Percentiles rank a stretch among this genome's conserved stretches.
phyloP scores from a whole-genome alignment of 2,329 filamentous ascomycete genomes.

The Phaeosphaeria sp. region DNA sequence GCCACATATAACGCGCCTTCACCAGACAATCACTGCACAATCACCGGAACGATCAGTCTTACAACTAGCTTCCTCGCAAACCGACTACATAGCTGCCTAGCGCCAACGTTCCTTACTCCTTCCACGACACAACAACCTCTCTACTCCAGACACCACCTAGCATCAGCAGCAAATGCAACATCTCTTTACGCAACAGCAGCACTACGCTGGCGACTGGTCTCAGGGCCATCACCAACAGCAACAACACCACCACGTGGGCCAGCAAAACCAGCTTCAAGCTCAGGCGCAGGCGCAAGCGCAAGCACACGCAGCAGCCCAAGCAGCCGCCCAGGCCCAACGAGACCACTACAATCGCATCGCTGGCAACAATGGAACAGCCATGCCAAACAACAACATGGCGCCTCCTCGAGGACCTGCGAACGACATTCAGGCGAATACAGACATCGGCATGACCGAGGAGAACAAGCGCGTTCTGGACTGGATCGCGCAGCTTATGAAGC shows the following conservation, averaged over 20 bases:
- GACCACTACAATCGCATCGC: slow-evolving; percentile 77
- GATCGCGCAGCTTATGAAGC: slow-evolving; percentile 89
- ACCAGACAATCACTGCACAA: not conserved
- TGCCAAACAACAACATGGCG: slow-evolving; percentile 44
- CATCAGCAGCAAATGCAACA: slow-evolving; percentile 58
- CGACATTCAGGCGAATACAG: slow-evolving; percentile 45
- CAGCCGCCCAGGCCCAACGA: slow-evolving; percentile 56
- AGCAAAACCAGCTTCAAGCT: slow-evolving; percentile 48
- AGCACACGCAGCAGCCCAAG: slow-evolving; percentile 57
- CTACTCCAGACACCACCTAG: slow-evolving; percentile 15
- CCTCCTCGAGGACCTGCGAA: slow-evolving; percentile 47
- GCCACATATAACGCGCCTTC: slow-evolving; percentile 19
- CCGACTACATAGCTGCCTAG: slow-evolving; percentile 11
- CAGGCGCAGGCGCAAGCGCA: slow-evolving; percentile 55
- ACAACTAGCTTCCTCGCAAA: slow-evolving; percentile 15
- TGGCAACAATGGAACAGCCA: slow-evolving; percentile 64
- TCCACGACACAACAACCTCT: slow-evolving; percentile 9
- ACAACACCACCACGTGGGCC: slow-evolving; percentile 48
- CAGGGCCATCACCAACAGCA: slow-evolving; percentile 55
- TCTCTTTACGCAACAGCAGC: slow-evolving; percentile 69
- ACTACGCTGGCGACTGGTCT: slow-evolving; percentile 61
- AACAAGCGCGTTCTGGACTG: slow-evolving; percentile 91
- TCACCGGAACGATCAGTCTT: slow-evolving; percentile 13
- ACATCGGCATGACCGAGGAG: slow-evolving; percentile 75
- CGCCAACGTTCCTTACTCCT: slow-evolving; percentile 8